Percentiles rank a stretch among this genome's conserved stretches.
These are phyloP conservation scores for Cyclocybe aegerita DNA, from an alignment of 768 basidiomycete genomes.

Conservation along the genomic window DNA sequence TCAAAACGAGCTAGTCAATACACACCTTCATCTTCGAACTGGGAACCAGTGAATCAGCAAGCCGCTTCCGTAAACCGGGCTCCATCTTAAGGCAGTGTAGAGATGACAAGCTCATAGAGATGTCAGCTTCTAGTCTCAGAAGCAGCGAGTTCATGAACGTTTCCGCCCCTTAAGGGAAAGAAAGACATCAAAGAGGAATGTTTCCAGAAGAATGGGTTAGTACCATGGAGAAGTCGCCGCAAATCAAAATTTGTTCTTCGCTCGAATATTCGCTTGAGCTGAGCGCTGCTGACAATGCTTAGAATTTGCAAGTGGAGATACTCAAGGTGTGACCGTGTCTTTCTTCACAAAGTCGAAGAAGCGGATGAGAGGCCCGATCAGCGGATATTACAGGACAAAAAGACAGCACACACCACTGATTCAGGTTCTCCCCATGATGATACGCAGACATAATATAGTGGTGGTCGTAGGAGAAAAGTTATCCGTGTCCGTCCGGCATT, in stretches of 20 bases:
- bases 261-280: conserved; percentile 85
- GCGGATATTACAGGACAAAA: background rate
- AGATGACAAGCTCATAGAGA: conserved; percentile 80
- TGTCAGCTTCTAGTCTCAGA: conserved; percentile 68
- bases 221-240: conserved; percentile 69
- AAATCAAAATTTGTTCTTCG: conserved; percentile 91
- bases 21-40: conserved; percentile 76
- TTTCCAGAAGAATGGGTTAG: background rate
- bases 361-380: conserved; percentile 1
- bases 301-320: conserved; percentile 93
- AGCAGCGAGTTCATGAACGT: conserved; percentile 76
- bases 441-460: conserved; percentile 89
- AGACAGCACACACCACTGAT: conserved; percentile 69
- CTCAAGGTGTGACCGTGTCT: conserved; percentile 93
- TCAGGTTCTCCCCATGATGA: conserved; percentile 97
- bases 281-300: conserved; percentile 83
- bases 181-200: background rate
- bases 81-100: conserved; percentile 81
- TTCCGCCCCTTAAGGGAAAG: conserved; percentile 63
- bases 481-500: conserved; percentile 82
- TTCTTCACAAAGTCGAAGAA: conserved; percentile 50
- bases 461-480: conserved; percentile 81
- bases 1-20: background rate
- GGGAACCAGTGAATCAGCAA: conserved; percentile 83
- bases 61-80: conserved; percentile 60